Conservation (phyloP, 306 rosid genomes). For the Pachyrhizus erosus region DNA sequence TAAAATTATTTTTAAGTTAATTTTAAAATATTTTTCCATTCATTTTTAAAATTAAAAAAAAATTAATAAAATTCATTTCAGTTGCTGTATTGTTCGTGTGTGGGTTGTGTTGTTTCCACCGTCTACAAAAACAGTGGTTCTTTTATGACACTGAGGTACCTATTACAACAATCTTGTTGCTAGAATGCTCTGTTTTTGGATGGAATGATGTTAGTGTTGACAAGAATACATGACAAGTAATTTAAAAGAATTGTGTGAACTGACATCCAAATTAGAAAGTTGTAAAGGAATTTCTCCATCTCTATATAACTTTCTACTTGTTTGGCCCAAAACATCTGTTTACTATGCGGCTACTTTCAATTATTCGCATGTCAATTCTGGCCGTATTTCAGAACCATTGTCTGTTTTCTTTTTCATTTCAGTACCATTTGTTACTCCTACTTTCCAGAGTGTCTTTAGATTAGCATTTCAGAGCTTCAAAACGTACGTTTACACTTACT, state of each 20-base stretch:
- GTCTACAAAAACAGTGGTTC: neutral
- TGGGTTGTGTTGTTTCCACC: neutral
- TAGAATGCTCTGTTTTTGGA: neutral
- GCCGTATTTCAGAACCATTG: neutral
- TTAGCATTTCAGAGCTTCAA: no score
- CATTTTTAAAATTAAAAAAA: no score
- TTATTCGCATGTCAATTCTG: neutral
- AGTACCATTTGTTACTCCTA: neutral
- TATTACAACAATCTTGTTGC: no score
- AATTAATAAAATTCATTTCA: no score
- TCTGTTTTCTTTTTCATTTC: neutral
- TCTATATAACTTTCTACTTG: neutral
- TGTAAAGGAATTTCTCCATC: neutral
- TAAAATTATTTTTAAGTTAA: no score
- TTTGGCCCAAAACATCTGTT: conserved; percentile 7
- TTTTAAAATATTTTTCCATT: no score
- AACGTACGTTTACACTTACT: no score
- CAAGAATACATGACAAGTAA: neutral
- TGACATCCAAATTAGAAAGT: conserved; percentile 8
- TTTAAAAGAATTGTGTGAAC: neutral
- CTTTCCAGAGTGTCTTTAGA: neutral
- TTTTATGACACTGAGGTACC: neutral
- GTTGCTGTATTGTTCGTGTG: no score
- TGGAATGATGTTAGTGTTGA: neutral
- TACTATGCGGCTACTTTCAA: neutral